phyloP scores from a whole-genome alignment of 495 filamentous ascomycete species.

The Penicillium manginii region DNA sequence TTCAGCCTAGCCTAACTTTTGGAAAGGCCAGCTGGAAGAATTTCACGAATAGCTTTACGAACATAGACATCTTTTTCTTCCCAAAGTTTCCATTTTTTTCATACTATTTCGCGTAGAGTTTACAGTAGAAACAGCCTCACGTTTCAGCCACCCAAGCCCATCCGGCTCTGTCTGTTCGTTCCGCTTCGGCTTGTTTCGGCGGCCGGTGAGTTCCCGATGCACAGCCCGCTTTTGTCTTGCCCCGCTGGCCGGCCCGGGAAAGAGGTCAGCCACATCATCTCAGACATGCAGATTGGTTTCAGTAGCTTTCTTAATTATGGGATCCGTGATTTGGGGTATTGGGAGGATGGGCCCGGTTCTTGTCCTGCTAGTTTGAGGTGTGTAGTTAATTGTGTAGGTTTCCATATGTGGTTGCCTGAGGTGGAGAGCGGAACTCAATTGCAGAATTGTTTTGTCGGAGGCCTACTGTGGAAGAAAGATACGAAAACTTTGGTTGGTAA shows the following conservation, averaged over 20 bases:
- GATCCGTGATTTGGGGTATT: background rate
- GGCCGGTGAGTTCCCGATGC: background rate
- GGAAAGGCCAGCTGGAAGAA: background rate
- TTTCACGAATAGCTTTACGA: slow-evolving; percentile 6
- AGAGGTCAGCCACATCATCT: background rate
- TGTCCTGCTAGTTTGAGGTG: no score
- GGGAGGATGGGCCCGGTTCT: background rate
- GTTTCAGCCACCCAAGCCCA: no score
- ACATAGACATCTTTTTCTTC: background rate
- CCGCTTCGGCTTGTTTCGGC: no score
- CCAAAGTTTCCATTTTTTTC: background rate
- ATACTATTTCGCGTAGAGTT: background rate
- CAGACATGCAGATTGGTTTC: background rate
- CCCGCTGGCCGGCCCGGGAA: background rate
- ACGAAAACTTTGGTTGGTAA: no score
- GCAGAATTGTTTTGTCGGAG: no score
- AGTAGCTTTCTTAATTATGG: background rate
- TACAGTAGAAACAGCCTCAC: no score
- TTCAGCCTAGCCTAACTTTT: no score
- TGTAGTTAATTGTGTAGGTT: no score
- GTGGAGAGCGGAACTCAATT: no score
- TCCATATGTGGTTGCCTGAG: no score
- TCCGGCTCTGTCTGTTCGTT: no score
- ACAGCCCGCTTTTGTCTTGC: background rate
- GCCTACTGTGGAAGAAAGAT: no score